Percentiles rank a stretch among this genome's conserved stretches.
Conservation (phyloP, 345 rosid species). For the Cardamine occulta region DNA sequence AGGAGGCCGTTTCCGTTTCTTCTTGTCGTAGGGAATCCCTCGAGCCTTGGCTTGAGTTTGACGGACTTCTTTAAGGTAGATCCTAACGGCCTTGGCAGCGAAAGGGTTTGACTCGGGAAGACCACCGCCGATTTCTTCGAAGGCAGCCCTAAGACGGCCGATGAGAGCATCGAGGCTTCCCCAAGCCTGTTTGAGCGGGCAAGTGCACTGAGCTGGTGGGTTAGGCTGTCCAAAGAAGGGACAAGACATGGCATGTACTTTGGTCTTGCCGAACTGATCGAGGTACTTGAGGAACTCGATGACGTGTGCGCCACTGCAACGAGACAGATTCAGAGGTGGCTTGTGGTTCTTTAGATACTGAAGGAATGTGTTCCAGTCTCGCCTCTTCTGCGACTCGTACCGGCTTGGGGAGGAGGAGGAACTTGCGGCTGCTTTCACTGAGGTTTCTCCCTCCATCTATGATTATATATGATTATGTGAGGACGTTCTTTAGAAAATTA, state of each 20-base stretch:
- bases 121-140: slow-evolving; percentile 84
- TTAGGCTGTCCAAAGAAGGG: slow-evolving; percentile 86
- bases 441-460: slow-evolving; percentile 35
- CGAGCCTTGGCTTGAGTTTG: slow-evolving; percentile 92
- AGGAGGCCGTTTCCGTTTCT: slow-evolving; percentile 56
- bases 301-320: slow-evolving; percentile 87
- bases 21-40: slow-evolving; percentile 93
- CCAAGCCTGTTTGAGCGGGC: slow-evolving; percentile 96
- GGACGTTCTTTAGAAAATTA: slow-evolving; percentile 10
- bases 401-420: slow-evolving; percentile 55
- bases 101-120: slow-evolving; percentile 86
- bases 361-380: slow-evolving; percentile 65
- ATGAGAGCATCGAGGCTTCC: slow-evolving; percentile 98
- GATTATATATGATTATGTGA: slow-evolving; percentile 1
- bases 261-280: slow-evolving; percentile 47
- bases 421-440: slow-evolving; percentile 9
- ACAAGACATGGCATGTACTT: slow-evolving; percentile 50
- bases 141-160: slow-evolving; percentile 94
- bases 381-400: slow-evolving; percentile 66
- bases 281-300: slow-evolving; percentile 75
- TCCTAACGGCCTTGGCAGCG: slow-evolving; percentile 84
- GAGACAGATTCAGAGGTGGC: slow-evolving; percentile 65
- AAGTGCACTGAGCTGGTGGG: slow-evolving; percentile 92
- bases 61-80: slow-evolving; percentile 86
- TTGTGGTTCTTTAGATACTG: slow-evolving; percentile 45